Conservation (phyloP, 331 rosid genomes). For the Dryas integrifolia region DNA sequence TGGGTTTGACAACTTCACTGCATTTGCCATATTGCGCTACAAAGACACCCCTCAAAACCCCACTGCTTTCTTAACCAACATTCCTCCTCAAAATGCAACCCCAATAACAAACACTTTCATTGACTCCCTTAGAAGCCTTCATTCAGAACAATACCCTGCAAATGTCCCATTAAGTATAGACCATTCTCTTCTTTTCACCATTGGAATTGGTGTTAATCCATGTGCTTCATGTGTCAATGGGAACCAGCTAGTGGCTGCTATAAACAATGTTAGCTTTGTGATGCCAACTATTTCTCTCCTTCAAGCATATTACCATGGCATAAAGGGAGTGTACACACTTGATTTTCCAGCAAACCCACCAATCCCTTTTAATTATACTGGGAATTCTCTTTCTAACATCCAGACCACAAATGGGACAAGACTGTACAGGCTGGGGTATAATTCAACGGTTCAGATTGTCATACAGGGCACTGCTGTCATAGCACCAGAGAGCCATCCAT, state of each 20-base stretch:
- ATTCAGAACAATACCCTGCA: slow-evolving; percentile 55
- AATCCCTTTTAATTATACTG: slow-evolving; percentile 51
- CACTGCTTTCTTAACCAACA: slow-evolving; percentile 32
- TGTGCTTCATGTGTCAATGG: slow-evolving; percentile 41
- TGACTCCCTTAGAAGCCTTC: slow-evolving; percentile 61
- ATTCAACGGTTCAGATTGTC: slow-evolving; percentile 56
- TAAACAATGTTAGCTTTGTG: slow-evolving; percentile 54
- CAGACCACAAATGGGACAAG: slow-evolving; percentile 58
- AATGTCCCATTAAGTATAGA: slow-evolving; percentile 49
- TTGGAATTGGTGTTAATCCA: slow-evolving; percentile 56
- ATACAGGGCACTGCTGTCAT: slow-evolving; percentile 65
- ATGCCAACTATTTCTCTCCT: slow-evolving; percentile 60
- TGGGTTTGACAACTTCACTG: slow-evolving; percentile 52
- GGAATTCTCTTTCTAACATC: slow-evolving; percentile 43
- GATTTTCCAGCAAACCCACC: slow-evolving; percentile 69
- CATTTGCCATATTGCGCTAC: slow-evolving; percentile 54
- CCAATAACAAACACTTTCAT: slow-evolving; percentile 35
- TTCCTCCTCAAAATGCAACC: slow-evolving; percentile 69
- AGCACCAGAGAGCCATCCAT: slow-evolving; percentile 67
- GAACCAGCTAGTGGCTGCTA: slow-evolving; percentile 31
- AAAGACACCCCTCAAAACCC: slow-evolving; percentile 40
- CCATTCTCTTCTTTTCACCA: slow-evolving; percentile 58
- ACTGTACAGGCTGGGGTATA: slow-evolving; percentile 43
- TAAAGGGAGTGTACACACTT: slow-evolving; percentile 53
- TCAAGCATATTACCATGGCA: slow-evolving; percentile 62